Percentiles rank a stretch among this genome's conserved stretches.
phyloP scores from a whole-genome alignment of 2,329 filamentous ascomycete genomes.

The Sporothrix curviconia region DNA sequence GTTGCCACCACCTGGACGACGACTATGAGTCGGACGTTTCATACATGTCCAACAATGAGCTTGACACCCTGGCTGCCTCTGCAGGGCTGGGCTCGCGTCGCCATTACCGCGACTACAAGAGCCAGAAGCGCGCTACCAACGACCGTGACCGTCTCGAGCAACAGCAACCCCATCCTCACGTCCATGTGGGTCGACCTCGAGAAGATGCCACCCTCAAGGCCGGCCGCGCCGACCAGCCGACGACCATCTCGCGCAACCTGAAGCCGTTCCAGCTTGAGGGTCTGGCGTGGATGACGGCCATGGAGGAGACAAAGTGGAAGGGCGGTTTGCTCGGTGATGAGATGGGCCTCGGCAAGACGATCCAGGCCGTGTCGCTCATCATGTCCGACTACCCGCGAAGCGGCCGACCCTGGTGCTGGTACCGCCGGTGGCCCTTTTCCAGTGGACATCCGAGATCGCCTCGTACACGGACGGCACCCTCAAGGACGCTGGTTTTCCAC shows the following conservation, averaged over 20 bases:
- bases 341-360: conserved; percentile 98
- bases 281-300: conserved; percentile 86
- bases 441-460: conserved; percentile 80
- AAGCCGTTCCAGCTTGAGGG: conserved; percentile 94
- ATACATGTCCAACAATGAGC: background rate
- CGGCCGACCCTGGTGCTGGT: conserved; percentile 81
- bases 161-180: conserved; percentile 68
- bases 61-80: background rate
- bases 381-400: conserved; percentile 94
- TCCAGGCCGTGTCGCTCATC: conserved; percentile 93
- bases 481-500: conserved; percentile 85
- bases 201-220: conserved; percentile 57
- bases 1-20: background rate
- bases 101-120: conserved; percentile 26
- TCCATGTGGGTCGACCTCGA: conserved; percentile 81
- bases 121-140: conserved; percentile 26
- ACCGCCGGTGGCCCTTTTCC: conserved; percentile 89
- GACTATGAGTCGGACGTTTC: background rate
- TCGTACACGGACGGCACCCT: conserved; percentile 80
- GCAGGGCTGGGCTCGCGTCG: conserved; percentile 25
- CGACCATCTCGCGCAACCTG: conserved; percentile 70
- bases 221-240: conserved; percentile 61
- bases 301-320: conserved; percentile 79
- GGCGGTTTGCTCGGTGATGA: conserved; percentile 92
- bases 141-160: conserved; percentile 64